Conservation (phyloP, 768 basidiomycete species). For the Boletus coccyginus region DNA sequence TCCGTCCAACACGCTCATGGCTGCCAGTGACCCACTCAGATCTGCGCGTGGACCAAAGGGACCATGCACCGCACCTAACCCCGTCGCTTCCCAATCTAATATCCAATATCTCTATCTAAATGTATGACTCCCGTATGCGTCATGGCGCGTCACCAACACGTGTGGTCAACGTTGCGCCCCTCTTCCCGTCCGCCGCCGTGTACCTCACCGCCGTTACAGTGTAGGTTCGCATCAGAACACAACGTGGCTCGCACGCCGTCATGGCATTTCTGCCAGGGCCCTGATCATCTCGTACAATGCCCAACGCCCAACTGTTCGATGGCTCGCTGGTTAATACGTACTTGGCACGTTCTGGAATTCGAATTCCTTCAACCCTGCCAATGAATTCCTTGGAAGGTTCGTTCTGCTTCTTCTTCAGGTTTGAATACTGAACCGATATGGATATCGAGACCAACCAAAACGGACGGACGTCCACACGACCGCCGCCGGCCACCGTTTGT, state of each 20-base stretch:
- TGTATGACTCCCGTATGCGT: neutral
- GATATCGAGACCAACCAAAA: neutral
- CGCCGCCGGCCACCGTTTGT: neutral
- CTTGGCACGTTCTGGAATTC: neutral
- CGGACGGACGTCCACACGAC: neutral
- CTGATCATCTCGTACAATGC: no score
- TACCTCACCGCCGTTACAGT: no score
- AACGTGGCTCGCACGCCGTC: slow-evolving; percentile 2
- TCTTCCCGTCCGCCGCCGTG: neutral
- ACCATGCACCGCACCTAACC: no score
- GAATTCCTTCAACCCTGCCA: neutral
- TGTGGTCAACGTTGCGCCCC: slow-evolving; percentile 15
- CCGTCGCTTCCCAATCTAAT: neutral
- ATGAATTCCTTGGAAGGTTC: neutral
- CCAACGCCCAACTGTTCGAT: no score
- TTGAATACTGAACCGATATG: neutral
- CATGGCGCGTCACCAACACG: slow-evolving; percentile 15
- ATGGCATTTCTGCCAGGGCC: no score
- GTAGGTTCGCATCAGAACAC: neutral
- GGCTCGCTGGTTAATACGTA: neutral
- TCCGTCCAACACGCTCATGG: neutral
- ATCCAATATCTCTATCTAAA: neutral
- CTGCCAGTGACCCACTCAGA: neutral
- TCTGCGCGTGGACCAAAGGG: no score
- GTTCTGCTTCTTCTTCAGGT: neutral